Conservation (phyloP, 148 eudicot genomes). For the Rhododendron henanense region DNA sequence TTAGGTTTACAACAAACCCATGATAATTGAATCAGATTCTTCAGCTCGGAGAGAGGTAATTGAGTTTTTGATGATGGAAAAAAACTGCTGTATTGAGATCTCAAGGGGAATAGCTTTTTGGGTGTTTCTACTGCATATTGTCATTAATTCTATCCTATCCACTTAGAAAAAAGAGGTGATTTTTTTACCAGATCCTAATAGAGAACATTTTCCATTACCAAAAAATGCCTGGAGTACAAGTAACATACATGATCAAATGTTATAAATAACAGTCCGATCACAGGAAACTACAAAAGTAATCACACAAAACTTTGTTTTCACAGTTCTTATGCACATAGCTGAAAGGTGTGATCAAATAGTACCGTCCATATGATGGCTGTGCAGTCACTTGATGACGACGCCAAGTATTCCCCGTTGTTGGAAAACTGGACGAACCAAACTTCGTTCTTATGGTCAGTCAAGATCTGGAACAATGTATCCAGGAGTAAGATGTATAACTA, state of each 20-base stretch:
- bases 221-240: not conserved
- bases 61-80: not conserved
- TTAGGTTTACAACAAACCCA: slow-evolving; percentile 1
- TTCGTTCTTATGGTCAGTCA: slow-evolving; percentile 76
- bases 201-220: not conserved
- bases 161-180: not conserved
- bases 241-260: not conserved
- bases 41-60: not conserved
- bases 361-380: slow-evolving; percentile 98
- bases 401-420: slow-evolving; percentile 73
- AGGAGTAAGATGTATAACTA: not conserved
- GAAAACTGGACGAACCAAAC: slow-evolving; percentile 98
- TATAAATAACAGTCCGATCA: not conserved
- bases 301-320: slow-evolving; percentile 1
- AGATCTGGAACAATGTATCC: slow-evolving; percentile 46
- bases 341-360: slow-evolving; percentile 12
- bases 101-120: not conserved
- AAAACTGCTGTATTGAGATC: not conserved
- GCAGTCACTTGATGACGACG: slow-evolving; percentile 87
- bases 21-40: not conserved
- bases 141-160: not conserved
- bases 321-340: slow-evolving; percentile 3
- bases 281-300: not conserved
- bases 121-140: not conserved
- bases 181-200: not conserved